phyloP scores from a whole-genome alignment of 1,284 basidiomycete genomes.

The Coriolopsis trogii region DNA sequence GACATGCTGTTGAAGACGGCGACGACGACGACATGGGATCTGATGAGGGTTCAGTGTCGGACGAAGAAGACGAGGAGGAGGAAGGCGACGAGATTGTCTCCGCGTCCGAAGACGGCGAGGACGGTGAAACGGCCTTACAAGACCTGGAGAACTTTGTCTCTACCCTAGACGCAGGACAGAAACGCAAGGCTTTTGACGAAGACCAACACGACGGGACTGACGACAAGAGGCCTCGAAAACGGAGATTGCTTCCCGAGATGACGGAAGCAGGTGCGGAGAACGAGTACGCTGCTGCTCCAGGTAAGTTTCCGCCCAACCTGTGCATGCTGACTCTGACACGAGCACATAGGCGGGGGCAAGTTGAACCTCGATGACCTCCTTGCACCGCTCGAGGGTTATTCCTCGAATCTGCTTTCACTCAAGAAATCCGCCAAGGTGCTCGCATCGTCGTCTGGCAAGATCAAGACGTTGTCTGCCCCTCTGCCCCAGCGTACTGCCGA shows the following conservation, averaged over 20 bases:
- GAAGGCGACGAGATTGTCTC: constrained; percentile 45
- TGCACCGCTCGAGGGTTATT: constrained; percentile 60
- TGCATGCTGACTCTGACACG: neutral
- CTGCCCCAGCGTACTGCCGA: constrained; percentile 88
- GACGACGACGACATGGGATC: constrained; percentile 21
- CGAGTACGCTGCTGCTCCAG: constrained; percentile 63
- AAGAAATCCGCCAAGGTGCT: constrained; percentile 71
- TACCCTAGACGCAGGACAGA: constrained; percentile 67
- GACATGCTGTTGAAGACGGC: constrained; percentile 2
- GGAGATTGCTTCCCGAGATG: constrained; percentile 67
- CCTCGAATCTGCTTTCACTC: constrained; percentile 62
- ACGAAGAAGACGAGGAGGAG: constrained; percentile 42
- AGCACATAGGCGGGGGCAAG: constrained; percentile 48
- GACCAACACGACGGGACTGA: constrained; percentile 34
- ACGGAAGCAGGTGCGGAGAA: constrained; percentile 78
- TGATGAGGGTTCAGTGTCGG: constrained; percentile 13
- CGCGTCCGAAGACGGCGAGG: constrained; percentile 64
- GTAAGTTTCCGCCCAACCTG: constrained; percentile 37
- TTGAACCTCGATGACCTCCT: constrained; percentile 78
- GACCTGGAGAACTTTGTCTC: constrained; percentile 75
- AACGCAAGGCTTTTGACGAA: constrained; percentile 66
- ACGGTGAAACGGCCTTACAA: constrained; percentile 60
- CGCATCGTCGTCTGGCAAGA: constrained; percentile 49
- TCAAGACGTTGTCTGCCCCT: constrained; percentile 80
- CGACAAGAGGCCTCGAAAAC: constrained; percentile 47